Evolutionary conservation across 164 flowering plant genomes (phyloP), one percentile per base, ranked within the genome.

Genomic region (Buxus sempervirens): DNA sequence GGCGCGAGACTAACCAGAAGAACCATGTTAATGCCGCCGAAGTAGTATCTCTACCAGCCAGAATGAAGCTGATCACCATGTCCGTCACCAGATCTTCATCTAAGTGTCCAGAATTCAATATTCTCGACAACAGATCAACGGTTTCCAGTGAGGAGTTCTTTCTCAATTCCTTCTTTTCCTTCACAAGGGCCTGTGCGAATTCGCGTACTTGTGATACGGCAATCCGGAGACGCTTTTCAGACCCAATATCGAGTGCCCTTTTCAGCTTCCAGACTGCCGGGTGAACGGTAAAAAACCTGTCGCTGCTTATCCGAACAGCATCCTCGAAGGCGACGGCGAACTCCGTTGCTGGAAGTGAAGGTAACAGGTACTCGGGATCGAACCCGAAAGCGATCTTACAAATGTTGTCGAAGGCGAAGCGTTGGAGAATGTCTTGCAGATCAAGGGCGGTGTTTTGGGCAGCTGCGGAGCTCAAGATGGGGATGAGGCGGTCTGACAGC

Each of bases 361-460:
- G 79, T 6, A 61, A 65, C 23, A 87, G 41, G 64, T 66, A 81
- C 0, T 51, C 72, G 0, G 87, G 87, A 38, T 85, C 89, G 26
- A 78, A 82, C 28, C 89, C 89, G 24, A 85, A 84, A 5, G 86
- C 80, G 24, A 85, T 80, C 49, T 75, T 76, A 60, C 86, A 85
- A 8, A 87, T 77, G 58, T 81, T 84, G 24, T 85, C 88, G 59
- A 85, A 85, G 3, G 86, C 76, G 51, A 85, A 85, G 20, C 89
- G 54, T 54, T 85, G 85, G n/a, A 87, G 79, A 15, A 85, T 66
- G 42, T 87, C 86, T 57, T 85, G 86, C 0, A 85, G 59, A 60
- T 87, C 89, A 0, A 84, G 69, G 9, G 77, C 81, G 0, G 80
- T 60, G 0, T 68, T 70, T 6, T 66, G 12, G 13, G 14, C 68